Evolutionary conservation across 1,139 yeast species (phyloP), one percentile per base, ranked within the genome.

Genomic region (Hansenula anomala): DNA sequence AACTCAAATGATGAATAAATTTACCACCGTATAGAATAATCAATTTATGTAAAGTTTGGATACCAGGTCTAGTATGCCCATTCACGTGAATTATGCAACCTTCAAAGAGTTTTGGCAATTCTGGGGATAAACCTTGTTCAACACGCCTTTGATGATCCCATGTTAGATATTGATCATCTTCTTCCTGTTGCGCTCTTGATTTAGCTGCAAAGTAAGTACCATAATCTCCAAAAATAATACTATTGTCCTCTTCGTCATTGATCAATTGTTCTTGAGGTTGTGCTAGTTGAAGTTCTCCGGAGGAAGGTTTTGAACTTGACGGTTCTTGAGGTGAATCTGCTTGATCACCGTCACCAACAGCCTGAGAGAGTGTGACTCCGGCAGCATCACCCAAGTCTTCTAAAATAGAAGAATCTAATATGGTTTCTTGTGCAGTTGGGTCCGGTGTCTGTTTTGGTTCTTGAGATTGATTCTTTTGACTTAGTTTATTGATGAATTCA

Each of bases 61-160:
- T 71, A 7, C 92, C 78, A 0, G 97, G 97, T 4, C 63, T 63
- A 0, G 97, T 92, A 53, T 83, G 79, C 0, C 98, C 98, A 54
- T 89, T 90, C 18, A 92, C 88, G 56, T 82, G 80, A 5, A 90
- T 70, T 1, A 67, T 62, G 56, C 92, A 85, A 3, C 73, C 78
- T 37, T 61, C 52, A 55, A 92, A 89, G 0, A 89, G 63, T 1
- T 66, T 68, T 0, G 66, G 56, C 43, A 40, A 18, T 13, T 38
- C 36, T 6, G 38, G 38, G 13, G 36, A 39, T 11, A 41, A 28
- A 1, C 45, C 46, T 31, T 41, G 42, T 28, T 45, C 33, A 28
- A 43, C 52, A 14, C 69, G 57, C 27, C 77, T 58, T 38, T 67
- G 60, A 26, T 55, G 52, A 31, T 78, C 75, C 74, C 81, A 76